Evolutionary conservation across 1,139 yeast species (phyloP).

Genomic region (Kodamaea sp.): DNA sequence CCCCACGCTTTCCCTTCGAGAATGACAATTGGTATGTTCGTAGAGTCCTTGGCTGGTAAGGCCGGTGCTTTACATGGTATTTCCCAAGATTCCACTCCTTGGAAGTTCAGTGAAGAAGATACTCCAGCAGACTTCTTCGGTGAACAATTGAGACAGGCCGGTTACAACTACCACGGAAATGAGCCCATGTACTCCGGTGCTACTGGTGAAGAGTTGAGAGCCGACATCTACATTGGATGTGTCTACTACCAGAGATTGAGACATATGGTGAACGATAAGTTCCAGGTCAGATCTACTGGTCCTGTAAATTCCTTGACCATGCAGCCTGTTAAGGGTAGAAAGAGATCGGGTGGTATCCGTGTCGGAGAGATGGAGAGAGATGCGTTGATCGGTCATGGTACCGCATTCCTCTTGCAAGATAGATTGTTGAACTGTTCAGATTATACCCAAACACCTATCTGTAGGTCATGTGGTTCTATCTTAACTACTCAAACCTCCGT

Average conservation of each 20-base stretch:
- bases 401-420: conserved; percentile 94
- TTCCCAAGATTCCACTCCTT: conserved; percentile 97
- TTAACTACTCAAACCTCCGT: conserved; percentile 87
- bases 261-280: conserved; percentile 99
- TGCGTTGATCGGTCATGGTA: conserved; percentile 97
- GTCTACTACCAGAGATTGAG: conserved; percentile 97
- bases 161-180: conserved; percentile 96
- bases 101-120: conserved; percentile 87
- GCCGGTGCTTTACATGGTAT: conserved; percentile 98
- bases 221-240: conserved; percentile 93
- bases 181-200: conserved; percentile 99
- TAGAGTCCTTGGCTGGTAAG: conserved; percentile 95
- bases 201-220: conserved; percentile 96
- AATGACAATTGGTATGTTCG: conserved; percentile 99
- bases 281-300: conserved; percentile 98
- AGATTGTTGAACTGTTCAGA: conserved; percentile 94
- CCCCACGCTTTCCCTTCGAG: conserved; percentile 99
- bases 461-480: conserved; percentile 92
- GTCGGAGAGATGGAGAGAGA: conserved; percentile 99
- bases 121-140: conserved; percentile 98
- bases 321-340: conserved; percentile 99
- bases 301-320: conserved; percentile 95
- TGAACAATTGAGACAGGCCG: conserved; percentile 82
- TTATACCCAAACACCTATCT: conserved; percentile 85
- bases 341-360: conserved; percentile 99